Percentiles rank a stretch among this genome's conserved stretches.
phyloP scores from a whole-genome alignment of 2,329 filamentous ascomycete species.

The Colletotrichum tamarilloi region DNA sequence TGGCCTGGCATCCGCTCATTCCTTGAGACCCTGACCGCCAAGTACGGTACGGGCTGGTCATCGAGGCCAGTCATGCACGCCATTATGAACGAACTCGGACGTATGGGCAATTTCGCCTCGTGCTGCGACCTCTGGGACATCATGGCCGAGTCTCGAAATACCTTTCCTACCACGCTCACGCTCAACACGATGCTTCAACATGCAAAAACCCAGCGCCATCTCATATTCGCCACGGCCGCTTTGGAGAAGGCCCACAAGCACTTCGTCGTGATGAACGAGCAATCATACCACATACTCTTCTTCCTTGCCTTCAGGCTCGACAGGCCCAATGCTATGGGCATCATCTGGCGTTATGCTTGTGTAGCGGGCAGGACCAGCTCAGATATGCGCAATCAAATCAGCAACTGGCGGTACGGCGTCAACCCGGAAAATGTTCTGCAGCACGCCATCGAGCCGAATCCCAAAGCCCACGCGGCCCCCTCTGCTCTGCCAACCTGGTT shows the following conservation, averaged over 20 bases:
- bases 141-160: constrained; percentile 36
- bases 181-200: constrained; percentile 52
- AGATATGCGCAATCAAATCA: constrained; percentile 43
- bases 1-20: constrained; percentile 50
- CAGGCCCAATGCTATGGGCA: constrained; percentile 44
- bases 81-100: constrained; percentile 55
- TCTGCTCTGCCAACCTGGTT: constrained; percentile 6
- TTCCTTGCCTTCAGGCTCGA: constrained; percentile 46
- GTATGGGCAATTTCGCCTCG: constrained; percentile 48
- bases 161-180: constrained; percentile 39
- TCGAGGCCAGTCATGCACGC: constrained; percentile 48
- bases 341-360: constrained; percentile 48
- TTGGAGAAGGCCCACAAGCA: constrained; percentile 39
- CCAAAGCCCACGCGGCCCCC: neutral
- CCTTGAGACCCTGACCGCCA: constrained; percentile 50
- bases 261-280: constrained; percentile 40
- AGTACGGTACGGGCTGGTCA: constrained; percentile 61
- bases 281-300: constrained; percentile 52
- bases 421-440: neutral
- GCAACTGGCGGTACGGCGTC: neutral
- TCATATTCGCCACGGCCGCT: constrained; percentile 46
- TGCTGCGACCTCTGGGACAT: constrained; percentile 41
- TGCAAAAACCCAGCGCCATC: constrained; percentile 42
- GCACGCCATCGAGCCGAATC: neutral
- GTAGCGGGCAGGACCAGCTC: constrained; percentile 39